Conservation (phyloP, 306 rosid genomes). For the Lotus japonicus region DNA sequence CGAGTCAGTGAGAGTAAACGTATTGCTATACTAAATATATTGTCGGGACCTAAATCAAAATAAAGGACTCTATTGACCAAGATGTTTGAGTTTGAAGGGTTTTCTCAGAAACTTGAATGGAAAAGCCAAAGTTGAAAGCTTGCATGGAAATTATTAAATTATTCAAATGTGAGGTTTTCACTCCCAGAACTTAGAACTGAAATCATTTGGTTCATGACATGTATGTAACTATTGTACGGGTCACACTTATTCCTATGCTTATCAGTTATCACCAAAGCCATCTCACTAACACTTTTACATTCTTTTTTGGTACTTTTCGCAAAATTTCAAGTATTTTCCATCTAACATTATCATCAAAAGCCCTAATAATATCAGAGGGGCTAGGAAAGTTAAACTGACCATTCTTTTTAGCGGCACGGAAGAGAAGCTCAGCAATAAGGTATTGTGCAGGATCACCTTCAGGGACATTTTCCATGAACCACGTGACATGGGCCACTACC, state of each 20-base stretch:
- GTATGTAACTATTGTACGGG: no score
- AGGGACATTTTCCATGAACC: constrained; percentile 66
- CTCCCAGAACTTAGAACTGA: not conserved
- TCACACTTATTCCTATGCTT: no score
- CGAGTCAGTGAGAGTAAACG: not conserved
- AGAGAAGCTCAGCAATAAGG: constrained; percentile 62
- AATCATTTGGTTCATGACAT: not conserved
- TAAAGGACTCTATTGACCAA: not conserved
- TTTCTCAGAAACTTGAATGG: not conserved
- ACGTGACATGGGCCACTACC: constrained; percentile 57
- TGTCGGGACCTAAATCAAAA: not conserved
- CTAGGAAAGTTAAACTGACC: constrained; percentile 33
- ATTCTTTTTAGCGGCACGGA: constrained; percentile 64
- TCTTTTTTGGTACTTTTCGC: not conserved
- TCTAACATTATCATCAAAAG: not conserved
- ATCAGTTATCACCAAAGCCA: no score
- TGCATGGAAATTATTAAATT: not conserved
- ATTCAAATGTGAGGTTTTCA: not conserved
- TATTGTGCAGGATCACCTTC: constrained; percentile 76
- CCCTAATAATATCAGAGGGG: not conserved
- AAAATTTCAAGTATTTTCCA: not conserved
- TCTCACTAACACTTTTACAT: not conserved
- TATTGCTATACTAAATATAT: not conserved
- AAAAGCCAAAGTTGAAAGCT: not conserved
- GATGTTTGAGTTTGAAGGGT: not conserved